A percentile compares a stretch with the other conserved stretches of the same genome.
Evolutionary conservation across 1,284 basidiomycete species (phyloP).

Genomic region (Sanguinoderma infundibulare): DNA sequence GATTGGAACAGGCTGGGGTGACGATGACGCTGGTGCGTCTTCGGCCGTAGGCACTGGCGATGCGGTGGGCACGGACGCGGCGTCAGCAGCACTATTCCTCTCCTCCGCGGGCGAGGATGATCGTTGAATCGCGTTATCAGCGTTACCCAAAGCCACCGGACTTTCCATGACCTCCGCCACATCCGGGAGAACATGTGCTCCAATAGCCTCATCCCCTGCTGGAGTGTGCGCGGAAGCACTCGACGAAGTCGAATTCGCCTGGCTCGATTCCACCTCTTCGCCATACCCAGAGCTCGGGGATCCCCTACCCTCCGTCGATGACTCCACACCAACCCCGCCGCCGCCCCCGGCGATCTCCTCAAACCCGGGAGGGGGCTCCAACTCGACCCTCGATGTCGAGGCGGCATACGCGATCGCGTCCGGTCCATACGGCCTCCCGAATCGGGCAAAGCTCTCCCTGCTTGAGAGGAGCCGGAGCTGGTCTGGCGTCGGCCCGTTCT

Average conservation of each 20-base stretch:
- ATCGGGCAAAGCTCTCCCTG: slow-evolving; percentile 48
- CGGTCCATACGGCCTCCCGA: slow-evolving; percentile 55
- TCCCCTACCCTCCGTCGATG: background rate
- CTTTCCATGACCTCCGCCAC: slow-evolving; percentile 6
- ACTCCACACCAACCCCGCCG: background rate
- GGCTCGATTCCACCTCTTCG: background rate
- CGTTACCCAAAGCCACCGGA: background rate
- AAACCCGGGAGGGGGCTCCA: slow-evolving; percentile 43
- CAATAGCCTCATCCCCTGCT: background rate
- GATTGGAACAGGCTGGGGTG: background rate
- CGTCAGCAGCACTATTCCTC: background rate
- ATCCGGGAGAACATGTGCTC: slow-evolving; percentile 1
- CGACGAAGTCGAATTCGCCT: background rate
- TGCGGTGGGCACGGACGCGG: background rate
- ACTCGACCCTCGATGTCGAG: slow-evolving; percentile 38
- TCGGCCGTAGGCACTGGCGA: background rate
- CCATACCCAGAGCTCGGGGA: slow-evolving; percentile 2
- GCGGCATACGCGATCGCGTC: slow-evolving; percentile 49
- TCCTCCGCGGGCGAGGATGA: background rate
- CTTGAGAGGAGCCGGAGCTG: slow-evolving; percentile 55
- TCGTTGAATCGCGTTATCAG: background rate
- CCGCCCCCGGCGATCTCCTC: slow-evolving; percentile 31
- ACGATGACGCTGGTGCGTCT: background rate
- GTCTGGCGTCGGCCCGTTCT: slow-evolving; percentile 54
- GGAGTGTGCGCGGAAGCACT: background rate